Conservation (phyloP, 1,284 basidiomycete species). For the Cryptococcus sp. region DNA sequence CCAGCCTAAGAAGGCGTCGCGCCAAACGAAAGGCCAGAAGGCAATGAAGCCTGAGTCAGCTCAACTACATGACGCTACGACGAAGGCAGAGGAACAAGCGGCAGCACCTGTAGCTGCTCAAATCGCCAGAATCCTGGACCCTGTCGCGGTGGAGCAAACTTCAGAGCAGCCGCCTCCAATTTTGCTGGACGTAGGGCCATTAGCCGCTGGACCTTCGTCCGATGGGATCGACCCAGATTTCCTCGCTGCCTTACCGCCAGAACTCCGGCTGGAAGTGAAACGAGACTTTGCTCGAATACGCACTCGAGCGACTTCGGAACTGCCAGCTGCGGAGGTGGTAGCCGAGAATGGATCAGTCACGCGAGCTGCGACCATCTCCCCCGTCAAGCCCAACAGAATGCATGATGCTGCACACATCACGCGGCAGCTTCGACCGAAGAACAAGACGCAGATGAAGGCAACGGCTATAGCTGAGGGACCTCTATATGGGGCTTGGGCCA, state of each 20-base stretch:
- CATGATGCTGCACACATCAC: slow-evolving; percentile 48
- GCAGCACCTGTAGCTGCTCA: not conserved
- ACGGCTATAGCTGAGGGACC: slow-evolving; percentile 37
- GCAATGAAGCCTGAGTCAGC: not conserved
- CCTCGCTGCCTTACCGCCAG: slow-evolving; percentile 40
- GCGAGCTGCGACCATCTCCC: slow-evolving; percentile 15
- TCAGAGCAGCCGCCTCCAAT: not conserved
- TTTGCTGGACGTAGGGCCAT: slow-evolving; percentile 22
- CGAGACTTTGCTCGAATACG: slow-evolving; percentile 20
- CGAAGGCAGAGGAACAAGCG: not conserved
- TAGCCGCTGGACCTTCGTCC: slow-evolving; percentile 18
- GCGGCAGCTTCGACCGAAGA: slow-evolving; percentile 44
- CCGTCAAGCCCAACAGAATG: slow-evolving; percentile 17
- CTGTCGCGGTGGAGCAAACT: not conserved
- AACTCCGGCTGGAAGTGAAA: slow-evolving; percentile 39
- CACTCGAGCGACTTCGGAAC: not conserved
- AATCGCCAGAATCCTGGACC: not conserved
- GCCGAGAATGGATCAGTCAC: not conserved
- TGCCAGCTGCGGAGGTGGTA: slow-evolving; percentile 2
- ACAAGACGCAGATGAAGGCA: slow-evolving; percentile 44
- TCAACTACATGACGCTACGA: not conserved
- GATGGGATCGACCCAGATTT: slow-evolving; percentile 46
- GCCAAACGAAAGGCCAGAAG: not conserved
- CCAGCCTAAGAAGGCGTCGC: slow-evolving; percentile 9
- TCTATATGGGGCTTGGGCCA: slow-evolving; percentile 42